Base-by-base conservation (phyloP, 129 eudicot genomes). In the sunflower (Helianthus annuus) region DNA sequence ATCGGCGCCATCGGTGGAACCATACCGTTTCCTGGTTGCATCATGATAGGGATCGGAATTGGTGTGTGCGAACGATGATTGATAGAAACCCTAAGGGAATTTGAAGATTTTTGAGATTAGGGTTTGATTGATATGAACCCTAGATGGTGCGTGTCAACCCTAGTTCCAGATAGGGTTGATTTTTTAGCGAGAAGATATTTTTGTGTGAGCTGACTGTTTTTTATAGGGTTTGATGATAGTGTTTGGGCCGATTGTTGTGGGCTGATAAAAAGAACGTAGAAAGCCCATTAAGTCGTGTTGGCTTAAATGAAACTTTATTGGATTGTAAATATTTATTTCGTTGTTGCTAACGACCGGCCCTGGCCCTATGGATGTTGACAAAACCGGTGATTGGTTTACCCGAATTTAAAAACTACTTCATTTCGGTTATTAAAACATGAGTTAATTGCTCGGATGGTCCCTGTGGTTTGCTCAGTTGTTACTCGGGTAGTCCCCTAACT, bases 11-110 rank as follows among this genome's bases (percentile, higher is more conserved):
- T 78, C 34, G 77, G 79, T 66, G 88, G 87, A 2, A 60, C 85
- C 80, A 81, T 71, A 10, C 93, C 96, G 76, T 77, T 82, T 27
- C 80, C 84, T 71, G 84, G 91, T 73, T 87, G 92, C 91, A 87
- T 87, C 91, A 90, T 90, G 40, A 75, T 12, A 32, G 36, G 27
- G 32, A 45, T 67, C 54, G 65, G 24, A 6, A 55, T 75, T 5
- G 4, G 45, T 22, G 19, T 75, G 27, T n/a, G 32, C 4, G 65
- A 42, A 40, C 16, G 34, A 13, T 3, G 48, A 19, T 56, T 29
- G 73, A 76, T 76, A 45, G 14, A 45, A 76, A 45, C 68, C 80
- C 73, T 45, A 56, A 46, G 2, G 1, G 48, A 55, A 12, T 4
- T 6, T 14, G 46, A 12, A 1, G 17, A 13, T 6, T 19, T 27